Percentiles rank a stretch among this genome's conserved stretches.
phyloP scores from a whole-genome alignment of 306 rosid genomes.

The Cucurbita maxima region DNA sequence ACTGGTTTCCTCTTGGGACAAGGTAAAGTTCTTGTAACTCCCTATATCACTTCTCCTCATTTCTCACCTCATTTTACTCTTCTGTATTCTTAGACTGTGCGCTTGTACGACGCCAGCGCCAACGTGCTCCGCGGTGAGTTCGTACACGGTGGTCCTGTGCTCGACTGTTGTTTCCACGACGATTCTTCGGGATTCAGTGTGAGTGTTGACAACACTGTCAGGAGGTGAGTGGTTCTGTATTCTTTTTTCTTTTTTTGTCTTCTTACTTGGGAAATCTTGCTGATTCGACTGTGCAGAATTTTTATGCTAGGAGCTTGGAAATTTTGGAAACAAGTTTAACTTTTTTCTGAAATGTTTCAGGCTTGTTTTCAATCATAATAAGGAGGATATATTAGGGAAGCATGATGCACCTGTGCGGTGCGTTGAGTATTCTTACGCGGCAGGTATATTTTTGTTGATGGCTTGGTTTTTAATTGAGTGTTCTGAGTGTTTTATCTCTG shows the following conservation, averaged over 20 bases:
- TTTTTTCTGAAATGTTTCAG: conserved; percentile 20
- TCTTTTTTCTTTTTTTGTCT: background rate
- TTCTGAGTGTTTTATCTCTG: background rate
- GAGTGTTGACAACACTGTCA: conserved; percentile 61
- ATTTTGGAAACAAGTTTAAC: background rate
- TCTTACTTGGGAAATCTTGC: background rate
- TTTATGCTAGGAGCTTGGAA: too few relatives aligned
- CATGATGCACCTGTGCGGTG: conserved; percentile 91
- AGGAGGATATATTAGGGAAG: conserved; percentile 75
- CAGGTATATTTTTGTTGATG: conserved; percentile 31
- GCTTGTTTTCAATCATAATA: conserved; percentile 50
- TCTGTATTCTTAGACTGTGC: conserved; percentile 39
- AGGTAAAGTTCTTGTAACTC: conserved; percentile 23
- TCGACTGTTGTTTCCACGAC: conserved; percentile 93
- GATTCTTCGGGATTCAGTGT: conserved; percentile 86
- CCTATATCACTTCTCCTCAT: background rate
- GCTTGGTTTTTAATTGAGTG: background rate
- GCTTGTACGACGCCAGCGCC: conserved; percentile 79
- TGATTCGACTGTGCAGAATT: background rate
- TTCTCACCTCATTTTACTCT: background rate
- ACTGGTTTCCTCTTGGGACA: conserved; percentile 94
- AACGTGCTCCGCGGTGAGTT: conserved; percentile 74
- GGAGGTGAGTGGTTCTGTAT: conserved; percentile 28
- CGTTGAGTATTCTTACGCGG: conserved; percentile 80
- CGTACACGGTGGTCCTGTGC: conserved; percentile 63